These are phyloP conservation scores for Flammula alnicola DNA, from an alignment of 1,284 basidiomycete genomes.

Conservation along the genomic window DNA sequence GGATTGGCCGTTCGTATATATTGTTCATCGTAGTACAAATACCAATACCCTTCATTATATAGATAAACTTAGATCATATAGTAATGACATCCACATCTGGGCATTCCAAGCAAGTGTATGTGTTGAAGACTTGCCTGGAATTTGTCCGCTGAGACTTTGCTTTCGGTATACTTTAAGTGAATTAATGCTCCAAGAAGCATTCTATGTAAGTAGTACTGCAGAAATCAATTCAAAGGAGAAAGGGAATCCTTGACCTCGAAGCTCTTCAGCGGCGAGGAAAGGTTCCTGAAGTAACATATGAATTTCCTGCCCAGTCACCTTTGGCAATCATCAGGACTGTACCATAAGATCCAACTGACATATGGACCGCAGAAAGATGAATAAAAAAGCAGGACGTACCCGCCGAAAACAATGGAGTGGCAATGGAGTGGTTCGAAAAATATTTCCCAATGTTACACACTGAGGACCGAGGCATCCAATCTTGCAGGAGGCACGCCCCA, in stretches of 20 bases:
- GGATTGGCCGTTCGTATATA: no score
- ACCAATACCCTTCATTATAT: no score
- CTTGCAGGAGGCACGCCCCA: slow-evolving; percentile 71
- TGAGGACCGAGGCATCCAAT: slow-evolving; percentile 50
- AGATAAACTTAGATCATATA: no score
- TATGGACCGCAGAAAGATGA: no score
- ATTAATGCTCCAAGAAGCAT: slow-evolving; percentile 46
- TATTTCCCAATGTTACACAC: slow-evolving; percentile 62
- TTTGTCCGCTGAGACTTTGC: slow-evolving; percentile 31
- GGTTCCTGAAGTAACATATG: slow-evolving; percentile 73
- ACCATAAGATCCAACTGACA: no score
- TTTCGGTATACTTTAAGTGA: slow-evolving; percentile 43
- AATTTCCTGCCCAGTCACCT: slow-evolving; percentile 85
- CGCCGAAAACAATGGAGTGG: slow-evolving; percentile 40
- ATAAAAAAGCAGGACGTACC: no score
- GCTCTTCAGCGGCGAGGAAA: no score
- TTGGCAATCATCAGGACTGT: no score
- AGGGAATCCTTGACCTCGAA: no score
- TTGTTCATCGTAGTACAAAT: no score
- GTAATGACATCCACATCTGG: slow-evolving; percentile 8
- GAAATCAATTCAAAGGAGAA: no score
- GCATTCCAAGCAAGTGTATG: neutral
- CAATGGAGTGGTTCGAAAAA: slow-evolving; percentile 40
- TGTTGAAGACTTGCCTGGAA: slow-evolving; percentile 2
- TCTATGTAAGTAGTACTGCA: slow-evolving; percentile 30